These are phyloP conservation scores for Alternaria incomplexa DNA, from an alignment of 2,329 filamentous ascomycete species.

Conservation along the genomic window DNA sequence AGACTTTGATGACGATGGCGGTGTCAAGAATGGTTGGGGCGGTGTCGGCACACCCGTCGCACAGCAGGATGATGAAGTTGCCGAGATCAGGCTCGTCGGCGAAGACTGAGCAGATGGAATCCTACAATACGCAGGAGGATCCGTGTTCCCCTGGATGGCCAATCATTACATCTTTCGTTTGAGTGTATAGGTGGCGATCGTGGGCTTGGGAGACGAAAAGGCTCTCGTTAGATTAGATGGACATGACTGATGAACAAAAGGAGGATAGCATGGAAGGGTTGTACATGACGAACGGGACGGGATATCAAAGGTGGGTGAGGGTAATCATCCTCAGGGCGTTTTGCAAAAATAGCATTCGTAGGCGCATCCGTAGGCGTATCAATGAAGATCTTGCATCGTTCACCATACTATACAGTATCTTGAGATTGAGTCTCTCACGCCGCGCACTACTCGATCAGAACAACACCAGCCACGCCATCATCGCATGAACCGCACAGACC, in stretches of 20 bases:
- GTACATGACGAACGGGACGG: background rate
- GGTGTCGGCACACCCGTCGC: conserved; percentile 6
- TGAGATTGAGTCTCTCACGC: background rate
- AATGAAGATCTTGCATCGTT: background rate
- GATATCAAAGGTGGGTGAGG: background rate
- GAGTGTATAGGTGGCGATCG: background rate
- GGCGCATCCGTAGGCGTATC: background rate
- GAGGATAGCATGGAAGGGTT: background rate
- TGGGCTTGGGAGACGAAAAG: background rate
- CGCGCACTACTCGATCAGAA: background rate
- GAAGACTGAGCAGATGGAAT: background rate
- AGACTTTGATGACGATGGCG: conserved; percentile 10
- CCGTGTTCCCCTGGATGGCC: background rate
- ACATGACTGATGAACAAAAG: background rate
- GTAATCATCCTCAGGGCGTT: background rate
- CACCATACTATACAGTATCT: background rate
- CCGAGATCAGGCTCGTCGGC: conserved; percentile 9
- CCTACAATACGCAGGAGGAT: background rate
- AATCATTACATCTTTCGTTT: background rate
- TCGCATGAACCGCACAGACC: background rate
- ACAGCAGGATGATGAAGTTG: conserved; percentile 10
- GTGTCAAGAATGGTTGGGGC: conserved; percentile 2
- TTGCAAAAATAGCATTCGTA: background rate
- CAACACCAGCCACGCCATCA: background rate
- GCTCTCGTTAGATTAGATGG: conserved; percentile 1